Evolutionary conservation across 2,329 filamentous ascomycete genomes (phyloP).

Genomic region (Calonectria fujianensis): DNA sequence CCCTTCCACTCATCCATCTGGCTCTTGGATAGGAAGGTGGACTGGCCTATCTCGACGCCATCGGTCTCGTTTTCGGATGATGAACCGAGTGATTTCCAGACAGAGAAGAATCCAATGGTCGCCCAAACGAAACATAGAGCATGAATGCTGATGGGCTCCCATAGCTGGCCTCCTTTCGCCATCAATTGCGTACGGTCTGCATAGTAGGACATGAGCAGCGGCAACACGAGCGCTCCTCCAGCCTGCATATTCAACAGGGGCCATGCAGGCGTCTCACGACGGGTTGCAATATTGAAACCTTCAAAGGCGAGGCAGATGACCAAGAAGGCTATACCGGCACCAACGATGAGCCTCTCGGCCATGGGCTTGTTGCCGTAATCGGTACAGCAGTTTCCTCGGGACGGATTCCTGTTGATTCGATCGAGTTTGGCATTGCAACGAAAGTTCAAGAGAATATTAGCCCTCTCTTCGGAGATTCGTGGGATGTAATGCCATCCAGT

Average conservation of each 20-base stretch:
- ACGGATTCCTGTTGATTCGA: conserved; percentile 61
- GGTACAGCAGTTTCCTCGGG: conserved; percentile 71
- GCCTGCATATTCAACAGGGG: conserved; percentile 49
- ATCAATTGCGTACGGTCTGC: conserved; percentile 57
- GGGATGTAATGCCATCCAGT: conserved; percentile 58
- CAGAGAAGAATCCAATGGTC: conserved; percentile 44
- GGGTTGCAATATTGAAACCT: conserved; percentile 38
- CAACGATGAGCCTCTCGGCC: conserved; percentile 51
- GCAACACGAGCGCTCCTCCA: conserved; percentile 52
- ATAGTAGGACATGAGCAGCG: conserved; percentile 54
- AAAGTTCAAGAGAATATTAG: conserved; percentile 69
- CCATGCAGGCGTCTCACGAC: conserved; percentile 36
- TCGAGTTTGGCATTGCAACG: conserved; percentile 68
- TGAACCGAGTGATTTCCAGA: conserved; percentile 47
- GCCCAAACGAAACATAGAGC: conserved; percentile 45
- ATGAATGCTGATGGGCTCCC: conserved; percentile 46
- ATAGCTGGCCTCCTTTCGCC: conserved; percentile 55
- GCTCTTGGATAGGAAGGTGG: conserved; percentile 61
- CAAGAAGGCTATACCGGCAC: conserved; percentile 46
- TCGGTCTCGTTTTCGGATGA: conserved; percentile 30
- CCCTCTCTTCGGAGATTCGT: conserved; percentile 56
- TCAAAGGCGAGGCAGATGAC: conserved; percentile 43
- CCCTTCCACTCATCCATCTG: conserved; percentile 81
- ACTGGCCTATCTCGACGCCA: conserved; percentile 19
- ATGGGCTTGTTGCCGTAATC: conserved; percentile 61